A percentile compares a stretch with the other conserved stretches of the same genome.
These are phyloP conservation scores for Antarctomyces pellizariae DNA, from an alignment of 495 filamentous ascomycete genomes.

Conservation along the genomic window DNA sequence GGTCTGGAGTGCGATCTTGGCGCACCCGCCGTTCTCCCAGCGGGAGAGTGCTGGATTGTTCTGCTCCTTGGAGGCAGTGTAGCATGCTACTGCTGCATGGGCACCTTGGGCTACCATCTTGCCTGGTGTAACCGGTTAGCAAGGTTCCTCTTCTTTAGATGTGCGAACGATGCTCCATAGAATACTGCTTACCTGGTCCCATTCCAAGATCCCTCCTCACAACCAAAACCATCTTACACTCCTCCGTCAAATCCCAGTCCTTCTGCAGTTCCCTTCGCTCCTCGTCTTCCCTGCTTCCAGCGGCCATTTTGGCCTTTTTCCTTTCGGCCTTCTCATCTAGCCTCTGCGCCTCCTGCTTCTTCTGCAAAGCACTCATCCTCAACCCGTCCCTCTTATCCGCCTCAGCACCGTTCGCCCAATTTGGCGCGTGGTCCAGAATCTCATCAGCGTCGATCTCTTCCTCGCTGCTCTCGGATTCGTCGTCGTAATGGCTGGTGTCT, in stretches of 20 bases:
- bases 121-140: too few species aligned
- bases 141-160: too few species aligned
- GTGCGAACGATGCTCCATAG: too few species aligned
- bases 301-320: constrained; percentile 1
- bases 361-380: constrained; percentile 9
- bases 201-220: constrained; percentile 87
- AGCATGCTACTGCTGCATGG: constrained; percentile 93
- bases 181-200: constrained; percentile 51
- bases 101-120: constrained; percentile 94
- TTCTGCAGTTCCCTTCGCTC: constrained; percentile 20
- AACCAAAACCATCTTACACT: constrained; percentile 84
- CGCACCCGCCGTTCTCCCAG: constrained; percentile 71
- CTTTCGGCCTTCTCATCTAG: constrained; percentile 5
- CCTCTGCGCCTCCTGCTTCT: constrained; percentile 9
- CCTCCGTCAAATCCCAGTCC: constrained; percentile 35
- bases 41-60: constrained; percentile 40
- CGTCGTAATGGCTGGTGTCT: constrained; percentile 11
- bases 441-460: constrained; percentile 27
- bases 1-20: constrained; percentile 76
- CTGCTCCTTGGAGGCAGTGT: constrained; percentile 47
- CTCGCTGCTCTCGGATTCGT: constrained; percentile 22
- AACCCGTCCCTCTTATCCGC: constrained; percentile 25
- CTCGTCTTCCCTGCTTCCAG: constrained; percentile 15
- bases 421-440: constrained; percentile 32
- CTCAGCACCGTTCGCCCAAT: constrained; percentile 27